A percentile compares a stretch with the other conserved stretches of the same genome.
phyloP scores from a whole-genome alignment of 805 yeast genomes.

The Kazachstania kunashirensis region DNA sequence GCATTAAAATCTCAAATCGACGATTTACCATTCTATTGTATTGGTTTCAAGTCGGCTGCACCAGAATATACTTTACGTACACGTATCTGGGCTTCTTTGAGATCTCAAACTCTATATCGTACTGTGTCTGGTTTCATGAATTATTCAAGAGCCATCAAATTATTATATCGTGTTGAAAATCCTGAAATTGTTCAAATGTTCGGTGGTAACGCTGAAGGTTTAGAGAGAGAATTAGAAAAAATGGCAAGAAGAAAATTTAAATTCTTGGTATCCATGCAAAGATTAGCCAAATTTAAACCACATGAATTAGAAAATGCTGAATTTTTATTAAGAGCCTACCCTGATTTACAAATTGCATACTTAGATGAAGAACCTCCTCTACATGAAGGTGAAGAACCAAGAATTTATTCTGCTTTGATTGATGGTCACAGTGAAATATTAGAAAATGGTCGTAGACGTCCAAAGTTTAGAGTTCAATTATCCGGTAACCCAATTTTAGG shows the following conservation, averaged over 20 bases:
- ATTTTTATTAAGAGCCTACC: constrained; percentile 71
- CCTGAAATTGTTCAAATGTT: constrained; percentile 95
- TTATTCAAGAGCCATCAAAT: constrained; percentile 90
- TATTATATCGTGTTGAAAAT: constrained; percentile 88
- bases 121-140: constrained; percentile 98
- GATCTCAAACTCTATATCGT: constrained; percentile 94
- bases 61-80: constrained; percentile 95
- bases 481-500: constrained; percentile 83
- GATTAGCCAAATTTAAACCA: constrained; percentile 58
- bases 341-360: constrained; percentile 83
- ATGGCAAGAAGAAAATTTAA: constrained; percentile 81
- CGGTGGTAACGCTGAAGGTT: constrained; percentile 96
- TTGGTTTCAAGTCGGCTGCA: constrained; percentile 95
- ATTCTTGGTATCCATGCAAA: constrained; percentile 78
- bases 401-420: constrained; percentile 65
- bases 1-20: constrained; percentile 75
- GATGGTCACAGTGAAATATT: constrained; percentile 72
- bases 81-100: constrained; percentile 95
- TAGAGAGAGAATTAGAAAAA: constrained; percentile 86
- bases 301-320: constrained; percentile 77
- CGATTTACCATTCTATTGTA: constrained; percentile 88
- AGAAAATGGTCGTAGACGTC: constrained; percentile 66
- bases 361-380: constrained; percentile 85
- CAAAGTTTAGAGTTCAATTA: constrained; percentile 63
- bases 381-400: constrained; percentile 58